Base-by-base conservation (phyloP, 345 rosid genomes). In the Atalantia buxifolia region DNA sequence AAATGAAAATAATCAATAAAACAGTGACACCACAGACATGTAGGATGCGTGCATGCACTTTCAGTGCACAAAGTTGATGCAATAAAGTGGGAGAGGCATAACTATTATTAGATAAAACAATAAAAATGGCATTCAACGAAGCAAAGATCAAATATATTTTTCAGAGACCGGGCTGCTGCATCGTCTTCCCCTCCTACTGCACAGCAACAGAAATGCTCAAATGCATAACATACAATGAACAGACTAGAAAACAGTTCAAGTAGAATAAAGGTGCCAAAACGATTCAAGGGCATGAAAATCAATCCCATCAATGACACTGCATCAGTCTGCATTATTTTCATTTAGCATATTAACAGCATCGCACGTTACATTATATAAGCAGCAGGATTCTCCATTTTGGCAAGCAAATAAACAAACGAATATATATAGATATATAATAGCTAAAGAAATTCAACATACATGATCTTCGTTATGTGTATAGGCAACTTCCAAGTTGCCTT, bases 391-490 rank as follows among this genome's bases (percentile, higher is more conserved):
- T 25, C 33, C 73, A 45, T 16, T 48, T n/a, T 55, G 45, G 6
- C 31, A n/a, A 22, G 42, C 30, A 57, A 35, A 72, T 1, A 55
- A 33, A 56, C 64, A 72, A 10, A 56, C 6, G 6, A 7, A 9
- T 36, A 31, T 10, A n/a, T 22, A 66, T 35, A 35, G 30, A 55
- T 42, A 42, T 10, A 42, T 42, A 12, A 42, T 45, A 16, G 33
- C 31, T 18, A 70, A 48, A 28, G 66, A 66, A n/a, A 22, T 16
- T 55, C 59, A 69, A 71, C 89, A 74, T 85, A 85, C 88, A 48
- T 81, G 84, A 61, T 82, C 87, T 72, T 79, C 87, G 1, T 78
- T 69, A 18, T 81, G 86, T 0, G 86, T 77, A 40, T 78, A 76
- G 13, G 27, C 42, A 55, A 85, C 86, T 83, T 79, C 88, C 67